Evolutionary conservation across 768 basidiomycete genomes (phyloP).

Genomic region (Leccinum disarticulatum): DNA sequence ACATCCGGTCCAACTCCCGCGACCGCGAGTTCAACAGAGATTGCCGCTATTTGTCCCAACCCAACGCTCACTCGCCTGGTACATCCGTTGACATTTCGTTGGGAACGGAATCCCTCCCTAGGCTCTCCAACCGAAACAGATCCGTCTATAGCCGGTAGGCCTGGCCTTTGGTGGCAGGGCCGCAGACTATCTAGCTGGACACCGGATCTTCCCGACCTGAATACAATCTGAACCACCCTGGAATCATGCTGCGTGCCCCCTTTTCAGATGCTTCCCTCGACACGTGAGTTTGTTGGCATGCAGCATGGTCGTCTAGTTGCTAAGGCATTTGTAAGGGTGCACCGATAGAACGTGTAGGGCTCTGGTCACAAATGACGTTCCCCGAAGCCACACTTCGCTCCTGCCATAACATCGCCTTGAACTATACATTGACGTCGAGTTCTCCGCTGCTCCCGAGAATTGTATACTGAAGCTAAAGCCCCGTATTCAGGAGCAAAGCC

Average conservation of each 20-base stretch:
- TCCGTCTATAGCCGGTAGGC: slow-evolving; percentile 23
- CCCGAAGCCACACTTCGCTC: not conserved
- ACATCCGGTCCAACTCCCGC: not conserved
- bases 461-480: not conserved
- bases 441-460: not conserved
- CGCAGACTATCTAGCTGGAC: slow-evolving; percentile 22
- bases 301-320: not conserved
- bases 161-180: slow-evolving; percentile 43
- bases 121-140: not conserved
- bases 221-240: not conserved
- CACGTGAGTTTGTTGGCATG: not conserved
- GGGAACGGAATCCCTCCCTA: slow-evolving; percentile 20
- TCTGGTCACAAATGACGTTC: not conserved
- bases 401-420: not conserved
- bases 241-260: not conserved
- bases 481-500: too few relatives aligned
- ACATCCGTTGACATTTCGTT: slow-evolving; percentile 20
- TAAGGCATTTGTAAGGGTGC: too few relatives aligned
- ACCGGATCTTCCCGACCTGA: slow-evolving; percentile 7
- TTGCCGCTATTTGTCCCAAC: slow-evolving; percentile 22
- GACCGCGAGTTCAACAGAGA: not conserved
- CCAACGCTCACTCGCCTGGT: slow-evolving; percentile 22
- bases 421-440: not conserved
- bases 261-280: not conserved
- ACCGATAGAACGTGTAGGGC: not conserved